phyloP scores from a whole-genome alignment of 148 eudicot species.

The Persicaria tinctoria region DNA sequence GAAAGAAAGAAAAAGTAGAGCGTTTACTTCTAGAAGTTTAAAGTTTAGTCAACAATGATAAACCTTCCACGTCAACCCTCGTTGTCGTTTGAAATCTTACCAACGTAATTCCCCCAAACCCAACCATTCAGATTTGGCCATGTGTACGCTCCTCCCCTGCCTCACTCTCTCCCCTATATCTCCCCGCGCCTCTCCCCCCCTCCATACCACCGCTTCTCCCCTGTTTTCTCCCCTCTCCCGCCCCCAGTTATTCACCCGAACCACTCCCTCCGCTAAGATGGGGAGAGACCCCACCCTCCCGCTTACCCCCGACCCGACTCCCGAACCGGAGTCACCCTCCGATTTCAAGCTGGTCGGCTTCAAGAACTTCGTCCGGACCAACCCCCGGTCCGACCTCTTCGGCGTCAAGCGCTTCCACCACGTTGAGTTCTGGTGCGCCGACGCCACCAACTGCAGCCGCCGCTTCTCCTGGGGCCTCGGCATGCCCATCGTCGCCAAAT shows the following conservation, averaged over 20 bases:
- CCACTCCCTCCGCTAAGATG: neutral
- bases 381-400: slow-evolving; percentile 69
- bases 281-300: neutral
- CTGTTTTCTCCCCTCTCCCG: neutral
- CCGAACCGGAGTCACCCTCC: neutral
- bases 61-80: slow-evolving; percentile 3
- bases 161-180: neutral
- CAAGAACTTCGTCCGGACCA: slow-evolving; percentile 46
- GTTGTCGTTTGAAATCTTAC: neutral
- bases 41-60: neutral
- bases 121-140: neutral
- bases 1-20: neutral
- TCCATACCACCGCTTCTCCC: neutral
- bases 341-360: slow-evolving; percentile 49
- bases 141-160: neutral
- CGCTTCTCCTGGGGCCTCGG: slow-evolving; percentile 91
- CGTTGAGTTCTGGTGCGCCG: slow-evolving; percentile 72
- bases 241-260: neutral
- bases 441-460: slow-evolving; percentile 64
- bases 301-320: no score
- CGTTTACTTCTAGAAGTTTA: slow-evolving; percentile 1
- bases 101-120: neutral
- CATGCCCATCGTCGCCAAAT: slow-evolving; percentile 66
- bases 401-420: slow-evolving; percentile 63
- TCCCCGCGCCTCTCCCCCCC: neutral